Base-by-base conservation (phyloP, 768 basidiomycete species). In the Rhodosporidiobolus odoratus region DNA sequence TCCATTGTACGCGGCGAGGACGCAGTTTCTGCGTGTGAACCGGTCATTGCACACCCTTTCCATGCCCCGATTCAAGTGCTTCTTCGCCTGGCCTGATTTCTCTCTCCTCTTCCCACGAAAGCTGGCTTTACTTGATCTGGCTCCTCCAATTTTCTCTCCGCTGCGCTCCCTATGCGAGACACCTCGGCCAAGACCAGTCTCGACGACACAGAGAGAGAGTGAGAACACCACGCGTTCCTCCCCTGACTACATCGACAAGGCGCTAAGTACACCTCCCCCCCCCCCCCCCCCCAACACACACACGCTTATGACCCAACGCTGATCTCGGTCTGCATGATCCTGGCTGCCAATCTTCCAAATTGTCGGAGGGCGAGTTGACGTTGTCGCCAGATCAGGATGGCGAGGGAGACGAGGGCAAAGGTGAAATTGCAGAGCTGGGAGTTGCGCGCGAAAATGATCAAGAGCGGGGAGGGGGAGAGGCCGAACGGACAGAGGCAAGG, bases 311-410 rank as follows among this genome's bases (percentile, higher is more conserved):
- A 50, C 8, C 48, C 48, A 17, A 23, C 48, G 21, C 9, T 25
- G 40, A 61, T 30, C 53, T 70, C 59, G 1, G 69, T 71, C 60
- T 71, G 69, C 69, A 71, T 72, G 62, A 72, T 72, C 50, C 71
- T 32, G 23, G 65, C 71, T 0, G 61, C 71, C 4, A 72, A 45
- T 37, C 62, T 45, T 1, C 66, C 71, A 43, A 64, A 72, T 30
- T 72, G 71, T 27, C 62, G 61, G 4, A 66, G 43, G 1, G 71
- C 71, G 32, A 72, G 61, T 5, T 48, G 48, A n/a, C 71, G 56
- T 25, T 72, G 71, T 2, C 71, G 54, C 50, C 48, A 68, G 21
- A 60, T 16, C 16, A 67, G 53, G 41, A 68, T 40, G 30, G 34
- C 4, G 25, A 59, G 35, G 32, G 50, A 63, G 32, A 57, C 21